phyloP scores from a whole-genome alignment of 2,329 filamentous ascomycete genomes.

The Coleophoma cylindrospora region DNA sequence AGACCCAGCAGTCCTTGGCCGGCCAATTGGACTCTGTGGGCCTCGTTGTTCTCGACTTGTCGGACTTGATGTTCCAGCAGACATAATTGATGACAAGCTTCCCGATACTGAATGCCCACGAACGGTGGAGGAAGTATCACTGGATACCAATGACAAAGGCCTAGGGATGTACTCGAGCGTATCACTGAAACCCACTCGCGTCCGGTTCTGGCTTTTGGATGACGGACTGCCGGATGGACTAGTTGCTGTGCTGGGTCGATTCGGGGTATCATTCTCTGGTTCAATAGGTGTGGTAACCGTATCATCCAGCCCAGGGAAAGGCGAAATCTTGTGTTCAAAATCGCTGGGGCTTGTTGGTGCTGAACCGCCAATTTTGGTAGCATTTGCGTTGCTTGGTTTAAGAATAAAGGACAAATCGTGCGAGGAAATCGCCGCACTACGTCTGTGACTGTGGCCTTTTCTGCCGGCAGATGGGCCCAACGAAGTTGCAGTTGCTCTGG shows the following conservation, averaged over 20 bases:
- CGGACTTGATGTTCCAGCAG: conserved; percentile 44
- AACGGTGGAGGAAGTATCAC: conserved; percentile 73
- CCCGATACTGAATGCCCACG: conserved; percentile 70
- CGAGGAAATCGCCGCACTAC: conserved; percentile 71
- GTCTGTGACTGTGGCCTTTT: conserved; percentile 66
- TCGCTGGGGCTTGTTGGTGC: conserved; percentile 41
- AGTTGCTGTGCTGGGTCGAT: neutral
- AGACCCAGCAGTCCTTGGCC: conserved; percentile 69
- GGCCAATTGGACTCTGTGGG: conserved; percentile 36
- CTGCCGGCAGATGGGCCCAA: conserved; percentile 11
- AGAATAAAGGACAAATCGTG: conserved; percentile 73
- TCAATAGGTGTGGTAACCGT: conserved; percentile 1
- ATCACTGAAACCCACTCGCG: conserved; percentile 78
- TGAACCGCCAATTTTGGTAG: conserved; percentile 17
- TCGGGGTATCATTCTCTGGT: conserved; percentile 3
- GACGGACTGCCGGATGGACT: conserved; percentile 8
- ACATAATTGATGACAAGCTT: conserved; percentile 75
- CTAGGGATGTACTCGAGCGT: conserved; percentile 78
- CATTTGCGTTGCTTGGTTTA: conserved; percentile 29
- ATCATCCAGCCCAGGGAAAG: conserved; percentile 8
- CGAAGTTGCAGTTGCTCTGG: conserved; percentile 22
- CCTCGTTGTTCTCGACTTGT: conserved; percentile 35
- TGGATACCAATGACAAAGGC: conserved; percentile 78
- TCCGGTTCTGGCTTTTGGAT: conserved; percentile 36
- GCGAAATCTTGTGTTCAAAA: conserved; percentile 17